Percentiles rank a stretch among this genome's conserved stretches.
phyloP scores from a whole-genome alignment of 2,329 filamentous ascomycete genomes.

The Aspergillus transmontanensis region DNA sequence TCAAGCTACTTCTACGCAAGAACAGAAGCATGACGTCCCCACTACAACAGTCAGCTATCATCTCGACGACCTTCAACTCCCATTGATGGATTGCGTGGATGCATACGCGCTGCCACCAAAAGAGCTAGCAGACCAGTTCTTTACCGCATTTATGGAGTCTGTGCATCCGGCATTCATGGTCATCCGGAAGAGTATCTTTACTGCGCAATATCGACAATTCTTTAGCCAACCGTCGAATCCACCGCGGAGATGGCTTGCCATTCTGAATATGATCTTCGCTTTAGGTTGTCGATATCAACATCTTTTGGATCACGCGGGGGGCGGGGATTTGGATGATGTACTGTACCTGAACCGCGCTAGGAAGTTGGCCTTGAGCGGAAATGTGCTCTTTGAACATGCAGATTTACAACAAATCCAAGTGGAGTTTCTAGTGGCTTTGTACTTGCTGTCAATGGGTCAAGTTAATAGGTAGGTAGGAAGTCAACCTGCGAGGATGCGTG shows the following conservation, averaged over 20 bases:
- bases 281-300: slow-evolving; percentile 45
- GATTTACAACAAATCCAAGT: slow-evolving; percentile 49
- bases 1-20: neutral
- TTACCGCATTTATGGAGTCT: slow-evolving; percentile 41
- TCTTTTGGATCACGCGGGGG: slow-evolving; percentile 27
- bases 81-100: slow-evolving; percentile 37
- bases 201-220: slow-evolving; percentile 41
- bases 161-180: slow-evolving; percentile 45
- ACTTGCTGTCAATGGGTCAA: slow-evolving; percentile 43
- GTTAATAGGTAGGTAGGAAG: slow-evolving; percentile 42
- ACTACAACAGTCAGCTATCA: slow-evolving; percentile 40
- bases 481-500: neutral
- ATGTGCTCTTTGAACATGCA: slow-evolving; percentile 42
- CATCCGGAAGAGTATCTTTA: slow-evolving; percentile 41
- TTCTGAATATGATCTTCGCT: slow-evolving; percentile 51
- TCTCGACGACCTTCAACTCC: slow-evolving; percentile 42
- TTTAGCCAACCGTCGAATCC: slow-evolving; percentile 29
- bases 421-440: slow-evolving; percentile 42
- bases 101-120: slow-evolving; percentile 40
- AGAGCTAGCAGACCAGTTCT: slow-evolving; percentile 40
- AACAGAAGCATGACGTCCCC: slow-evolving; percentile 18
- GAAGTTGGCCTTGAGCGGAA: slow-evolving; percentile 37
- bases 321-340: slow-evolving; percentile 36
- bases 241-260: slow-evolving; percentile 42
- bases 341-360: slow-evolving; percentile 45